A percentile compares a stretch with the other conserved stretches of the same genome.
phyloP scores from a whole-genome alignment of 2,329 filamentous ascomycete species.

The Fusarium acutatum region DNA sequence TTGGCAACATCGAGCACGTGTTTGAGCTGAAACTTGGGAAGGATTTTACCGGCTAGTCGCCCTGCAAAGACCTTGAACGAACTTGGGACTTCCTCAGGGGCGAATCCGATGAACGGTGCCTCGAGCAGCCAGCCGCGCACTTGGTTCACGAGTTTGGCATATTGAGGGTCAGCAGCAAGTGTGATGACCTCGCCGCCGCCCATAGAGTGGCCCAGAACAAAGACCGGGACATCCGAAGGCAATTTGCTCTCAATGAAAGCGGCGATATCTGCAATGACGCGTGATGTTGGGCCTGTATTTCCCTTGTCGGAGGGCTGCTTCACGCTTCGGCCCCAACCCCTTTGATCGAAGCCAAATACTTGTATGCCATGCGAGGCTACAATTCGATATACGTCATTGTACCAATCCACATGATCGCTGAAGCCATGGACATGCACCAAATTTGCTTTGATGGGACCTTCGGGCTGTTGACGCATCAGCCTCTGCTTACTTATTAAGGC shows the following conservation, averaged over 20 bases:
- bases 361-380: conserved; percentile 78
- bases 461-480: conserved; percentile 54
- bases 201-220: conserved; percentile 92
- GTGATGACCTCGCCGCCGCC: conserved; percentile 81
- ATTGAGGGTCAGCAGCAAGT: conserved; percentile 59
- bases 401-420: conserved; percentile 83
- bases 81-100: conserved; percentile 70
- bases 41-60: conserved; percentile 70
- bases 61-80: conserved; percentile 71
- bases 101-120: conserved; percentile 80
- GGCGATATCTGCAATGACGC: conserved; percentile 80
- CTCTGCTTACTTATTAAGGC: background rate
- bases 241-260: conserved; percentile 74
- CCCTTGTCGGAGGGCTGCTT: conserved; percentile 70
- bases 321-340: conserved; percentile 85
- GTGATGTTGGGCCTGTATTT: conserved; percentile 75
- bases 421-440: conserved; percentile 89
- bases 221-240: conserved; percentile 68
- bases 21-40: conserved; percentile 74
- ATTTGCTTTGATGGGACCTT: conserved; percentile 69
- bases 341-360: conserved; percentile 82
- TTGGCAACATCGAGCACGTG: conserved; percentile 71
- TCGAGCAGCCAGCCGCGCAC: conserved; percentile 80
- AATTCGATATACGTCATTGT: conserved; percentile 76
- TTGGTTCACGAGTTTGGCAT: conserved; percentile 63